Evolutionary conservation across 768 basidiomycete genomes (phyloP), one percentile per base, ranked within the genome.

Genomic region (Cystobasidium ongulense): DNA sequence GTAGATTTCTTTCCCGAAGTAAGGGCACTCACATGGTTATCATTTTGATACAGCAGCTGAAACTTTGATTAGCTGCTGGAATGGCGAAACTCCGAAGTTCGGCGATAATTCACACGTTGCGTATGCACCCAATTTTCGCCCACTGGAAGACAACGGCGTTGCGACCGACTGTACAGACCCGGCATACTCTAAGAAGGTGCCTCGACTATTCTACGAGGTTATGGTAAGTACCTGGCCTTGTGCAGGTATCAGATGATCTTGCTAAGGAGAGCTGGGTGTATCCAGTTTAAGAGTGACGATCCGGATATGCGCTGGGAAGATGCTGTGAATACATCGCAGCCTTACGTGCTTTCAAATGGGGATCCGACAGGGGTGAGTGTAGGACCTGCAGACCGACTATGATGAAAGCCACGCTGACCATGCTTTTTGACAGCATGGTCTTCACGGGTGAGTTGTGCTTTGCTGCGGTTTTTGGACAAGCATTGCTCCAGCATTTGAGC

Each of bases 351-450:
- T 13, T 4, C 63, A 23, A 64, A 64, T 46, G 63, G 63, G 18
- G 63, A 64, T 41, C 36, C 63, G 18, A 64, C 63, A 8, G 63
- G 63, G 2, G 63, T 64, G 33, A 39, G 63, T 64, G 21, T 5
- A n/a, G n/a, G n/a, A n/a, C n/a, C n/a, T n/a, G n/a, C 21, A 29
- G 23, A 8, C 5, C 8, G 31, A 5, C 31, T 33, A 15, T 15
- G 33, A 23, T 27, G 21, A 64, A 38, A 4, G 35, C 46, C 10
- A 50, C n/a, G 13, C 63, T 36, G 63, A 64, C 13, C 4, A 23
- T 38, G 2, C 27, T 38, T 21, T 35, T 5, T 23, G 33, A n/a
- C 41, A 64, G 63, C 39, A 39, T 23, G 63, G 15, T 15, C 18
- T 64, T 13, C 63, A 64, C 25, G 63, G 33, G 63, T 64, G 15